phyloP scores from a whole-genome alignment of 2,329 filamentous ascomycete species.

The Fusarium humuli region DNA sequence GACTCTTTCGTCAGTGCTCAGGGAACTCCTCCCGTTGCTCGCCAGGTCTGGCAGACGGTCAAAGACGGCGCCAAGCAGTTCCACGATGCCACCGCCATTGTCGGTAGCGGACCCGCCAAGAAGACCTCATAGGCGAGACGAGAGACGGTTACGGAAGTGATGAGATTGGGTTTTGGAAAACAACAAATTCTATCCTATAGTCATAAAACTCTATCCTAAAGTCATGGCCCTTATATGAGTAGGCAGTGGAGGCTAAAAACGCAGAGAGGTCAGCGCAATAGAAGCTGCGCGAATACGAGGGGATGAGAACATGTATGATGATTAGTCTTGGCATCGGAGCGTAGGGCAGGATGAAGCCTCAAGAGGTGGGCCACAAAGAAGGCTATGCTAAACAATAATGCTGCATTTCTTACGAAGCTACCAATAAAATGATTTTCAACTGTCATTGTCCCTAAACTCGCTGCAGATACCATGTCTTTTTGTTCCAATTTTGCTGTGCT shows the following conservation, averaged over 20 bases:
- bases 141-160: conserved; percentile 2
- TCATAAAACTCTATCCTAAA: not conserved
- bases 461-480: not conserved
- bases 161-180: conserved; percentile 3
- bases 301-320: not conserved
- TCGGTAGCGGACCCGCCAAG: conserved; percentile 70
- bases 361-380: not conserved
- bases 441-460: not conserved
- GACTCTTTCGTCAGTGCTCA: conserved; percentile 88
- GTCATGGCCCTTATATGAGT: not conserved
- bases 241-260: not conserved
- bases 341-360: not conserved
- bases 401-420: not conserved
- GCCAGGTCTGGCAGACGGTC: conserved; percentile 82
- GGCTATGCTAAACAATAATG: not conserved
- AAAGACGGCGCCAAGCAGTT: conserved; percentile 81
- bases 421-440: not conserved
- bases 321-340: not conserved
- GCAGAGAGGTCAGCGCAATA: not conserved
- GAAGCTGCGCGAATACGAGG: conserved; percentile 1
- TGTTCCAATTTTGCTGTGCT: conserved; percentile 1
- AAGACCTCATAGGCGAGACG: conserved; percentile 55
- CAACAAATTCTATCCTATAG: conserved; percentile 3
- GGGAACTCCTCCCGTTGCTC: conserved; percentile 82
- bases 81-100: conserved; percentile 78